Evolutionary conservation across 768 basidiomycete genomes (phyloP).

Genomic region (Clavaria fumosa): DNA sequence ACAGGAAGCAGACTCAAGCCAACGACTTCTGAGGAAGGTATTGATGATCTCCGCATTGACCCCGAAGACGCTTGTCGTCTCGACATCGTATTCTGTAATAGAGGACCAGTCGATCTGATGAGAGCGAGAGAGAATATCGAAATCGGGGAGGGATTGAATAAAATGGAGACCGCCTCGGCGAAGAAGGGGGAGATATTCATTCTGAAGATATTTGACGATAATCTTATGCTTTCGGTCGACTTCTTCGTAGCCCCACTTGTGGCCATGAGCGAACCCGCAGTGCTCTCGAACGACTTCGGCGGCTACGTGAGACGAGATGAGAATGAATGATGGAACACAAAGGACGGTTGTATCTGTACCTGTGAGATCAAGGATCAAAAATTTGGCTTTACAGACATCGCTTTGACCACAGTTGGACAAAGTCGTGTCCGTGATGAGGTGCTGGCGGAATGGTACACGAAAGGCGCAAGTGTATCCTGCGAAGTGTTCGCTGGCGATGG

Average conservation of each 20-base stretch:
- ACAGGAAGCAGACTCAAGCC: conserved; percentile 4
- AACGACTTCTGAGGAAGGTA: conserved; percentile 7
- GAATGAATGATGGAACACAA: neutral
- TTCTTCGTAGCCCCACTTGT: conserved; percentile 4
- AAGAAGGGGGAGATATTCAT: conserved; percentile 12
- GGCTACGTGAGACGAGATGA: conserved; percentile 2
- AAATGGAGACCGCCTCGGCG: conserved; percentile 14
- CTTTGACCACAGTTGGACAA: conserved; percentile 1
- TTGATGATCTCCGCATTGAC: conserved; percentile 10
- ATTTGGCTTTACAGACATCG: conserved; percentile 3
- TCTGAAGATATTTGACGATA: conserved; percentile 10
- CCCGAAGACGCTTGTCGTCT: conserved; percentile 9
- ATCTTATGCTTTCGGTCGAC: conserved; percentile 4
- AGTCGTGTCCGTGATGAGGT: conserved; percentile 4
- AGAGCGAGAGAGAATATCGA: conserved; percentile 9
- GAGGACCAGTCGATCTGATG: conserved; percentile 13
- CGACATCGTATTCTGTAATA: conserved; percentile 7
- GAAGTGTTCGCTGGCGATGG: conserved; percentile 1
- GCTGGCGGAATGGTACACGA: conserved; percentile 5
- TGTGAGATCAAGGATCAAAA: conserved; percentile 9
- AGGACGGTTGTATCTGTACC: conserved; percentile 3
- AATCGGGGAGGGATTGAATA: conserved; percentile 14
- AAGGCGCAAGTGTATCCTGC: conserved; percentile 1
- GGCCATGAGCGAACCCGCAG: neutral
- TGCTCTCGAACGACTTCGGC: conserved; percentile 6